Evolutionary conservation across 441 rosid genomes (phyloP).

Genomic region (Erysimum cheiri): DNA sequence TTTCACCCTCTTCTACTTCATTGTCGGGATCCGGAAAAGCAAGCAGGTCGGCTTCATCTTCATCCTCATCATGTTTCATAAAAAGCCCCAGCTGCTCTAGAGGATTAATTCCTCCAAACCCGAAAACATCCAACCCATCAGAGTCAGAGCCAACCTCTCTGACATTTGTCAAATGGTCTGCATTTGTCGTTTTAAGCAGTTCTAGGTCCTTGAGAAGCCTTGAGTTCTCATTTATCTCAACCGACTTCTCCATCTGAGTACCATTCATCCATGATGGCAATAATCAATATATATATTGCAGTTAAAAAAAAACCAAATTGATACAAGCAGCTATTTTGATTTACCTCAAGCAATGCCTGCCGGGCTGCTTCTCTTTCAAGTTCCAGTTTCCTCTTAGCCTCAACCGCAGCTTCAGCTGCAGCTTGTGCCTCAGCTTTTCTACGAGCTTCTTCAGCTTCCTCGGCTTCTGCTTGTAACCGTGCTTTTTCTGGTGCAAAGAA

Average conservation of each 20-base stretch:
- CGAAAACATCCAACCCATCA: slow-evolving; percentile 62
- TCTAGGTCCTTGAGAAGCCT: slow-evolving; percentile 77
- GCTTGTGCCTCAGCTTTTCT: slow-evolving; percentile 82
- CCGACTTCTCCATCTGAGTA: slow-evolving; percentile 87
- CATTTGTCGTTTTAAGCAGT: slow-evolving; percentile 59
- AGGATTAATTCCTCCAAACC: slow-evolving; percentile 68
- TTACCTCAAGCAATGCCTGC: slow-evolving; percentile 73
- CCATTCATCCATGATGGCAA: slow-evolving; percentile 21
- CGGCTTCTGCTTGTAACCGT: slow-evolving; percentile 80
- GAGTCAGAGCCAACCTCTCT: slow-evolving; percentile 55
- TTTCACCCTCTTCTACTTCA: slow-evolving; percentile 82
- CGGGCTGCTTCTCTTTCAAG: slow-evolving; percentile 91
- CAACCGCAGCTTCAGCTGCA: slow-evolving; percentile 66
- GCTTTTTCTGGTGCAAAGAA: slow-evolving; percentile 62
- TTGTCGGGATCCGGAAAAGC: slow-evolving; percentile 50
- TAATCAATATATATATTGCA: not conserved
- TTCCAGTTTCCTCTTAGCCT: slow-evolving; percentile 74
- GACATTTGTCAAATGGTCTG: slow-evolving; percentile 53
- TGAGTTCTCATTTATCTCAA: slow-evolving; percentile 74
- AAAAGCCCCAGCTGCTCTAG: slow-evolving; percentile 81
- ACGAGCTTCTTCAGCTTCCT: slow-evolving; percentile 84
- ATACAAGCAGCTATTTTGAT: not conserved
- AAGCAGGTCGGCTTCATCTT: slow-evolving; percentile 53
- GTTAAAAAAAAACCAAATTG: not conserved
- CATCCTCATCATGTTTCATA: slow-evolving; percentile 77